Base-by-base conservation (phyloP, 257 asterid genomes). In the Nicotiana obtusifolia region DNA sequence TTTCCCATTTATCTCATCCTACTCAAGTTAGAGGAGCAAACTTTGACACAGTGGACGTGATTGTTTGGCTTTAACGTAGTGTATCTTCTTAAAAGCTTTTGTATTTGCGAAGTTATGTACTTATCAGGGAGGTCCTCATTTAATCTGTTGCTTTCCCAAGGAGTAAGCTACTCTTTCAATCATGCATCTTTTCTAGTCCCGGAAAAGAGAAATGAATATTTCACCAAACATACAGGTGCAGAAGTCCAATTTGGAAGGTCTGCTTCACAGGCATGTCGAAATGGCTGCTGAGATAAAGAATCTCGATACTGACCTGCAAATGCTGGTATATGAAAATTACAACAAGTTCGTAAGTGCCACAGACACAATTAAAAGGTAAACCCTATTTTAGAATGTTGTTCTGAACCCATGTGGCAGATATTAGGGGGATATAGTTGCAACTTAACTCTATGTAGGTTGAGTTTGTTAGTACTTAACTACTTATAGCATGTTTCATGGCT, bases 241-340 rank as follows among this genome's bases (percentile, higher is more conserved):
- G 90, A 96, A 96, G 85, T 89, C 98, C 83, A 92, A 91, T 84
- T 84, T 96, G 93, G 99, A 94, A 89, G 97, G 97, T 31, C 89
- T 96, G 85, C 97, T 96, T 65, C 97, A 94, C 80, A 96, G 91
- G 86, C 99, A 96, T 88, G 99, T 96, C 64, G 98, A 94, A 89
- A 94, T 94, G 98, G 98, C 99, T 82, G 95, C 99, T 64, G 98
- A 96, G 89, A 94, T 96, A 73, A 96, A 96, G 83, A 96, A 96
- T 89, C 97, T 96, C 1, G 98, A 94, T 82, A 96, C 99, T 16
- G 99, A 96, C 92, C 86, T 96, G 89, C 99, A 96, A 85, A 96
- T 96, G 99, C 81, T 96, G 87, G 98, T 96, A 19, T 96, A 96
- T 83, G 99, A 96, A 85, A 96, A 96, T 90, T 96, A 96, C 92